Evolutionary conservation across 306 rosid genomes (phyloP), one percentile per base, ranked within the genome.

Genomic region (Potentilla sterilis): DNA sequence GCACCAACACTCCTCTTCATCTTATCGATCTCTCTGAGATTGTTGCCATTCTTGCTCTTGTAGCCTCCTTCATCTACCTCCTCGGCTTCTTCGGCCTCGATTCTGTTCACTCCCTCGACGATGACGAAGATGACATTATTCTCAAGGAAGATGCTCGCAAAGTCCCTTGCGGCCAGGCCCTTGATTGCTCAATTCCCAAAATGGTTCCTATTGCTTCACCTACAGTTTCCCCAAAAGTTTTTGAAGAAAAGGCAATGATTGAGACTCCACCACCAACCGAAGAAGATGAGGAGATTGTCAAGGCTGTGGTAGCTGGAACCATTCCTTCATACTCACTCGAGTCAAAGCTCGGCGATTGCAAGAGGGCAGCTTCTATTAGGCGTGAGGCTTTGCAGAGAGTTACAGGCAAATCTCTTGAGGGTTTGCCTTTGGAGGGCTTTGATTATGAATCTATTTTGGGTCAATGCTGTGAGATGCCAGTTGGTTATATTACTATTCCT

Each of bases 401-500:
- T 2, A 79, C 91, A 0, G 83, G 91, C 1, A 86, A 76, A 73
- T 89, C 91, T 3, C 78, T 93, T 0, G 21, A 70, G 2, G 96
- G 90, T 6, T 65, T 93, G 21, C 97, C 98, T 0, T 44, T 87
- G 15, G 94, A 89, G 13, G 93, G 93, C 9, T 90, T 91, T 51
- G 87, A 93, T 72, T 93, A 91, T 32, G 92, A 79, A 0, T 82
- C 98, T 7, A 89, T 93, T 18, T 64, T 91, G 68, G 98, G 97
- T 2, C 97, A 93, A 88, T 93, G 98, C 80, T 93, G 97, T 10
- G 98, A 93, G 79, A 89, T 91, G 97, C 97, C 98, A 19, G 74
- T 93, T 6, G 98, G 98, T 5, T 91, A 80, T 18, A 75, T 93
- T 0, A 97, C 90, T 79, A 86, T 93, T 75, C 98, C 98, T 7